phyloP scores from a whole-genome alignment of 2,329 filamentous ascomycete genomes.

The Arthrobotrys sphaeroides region DNA sequence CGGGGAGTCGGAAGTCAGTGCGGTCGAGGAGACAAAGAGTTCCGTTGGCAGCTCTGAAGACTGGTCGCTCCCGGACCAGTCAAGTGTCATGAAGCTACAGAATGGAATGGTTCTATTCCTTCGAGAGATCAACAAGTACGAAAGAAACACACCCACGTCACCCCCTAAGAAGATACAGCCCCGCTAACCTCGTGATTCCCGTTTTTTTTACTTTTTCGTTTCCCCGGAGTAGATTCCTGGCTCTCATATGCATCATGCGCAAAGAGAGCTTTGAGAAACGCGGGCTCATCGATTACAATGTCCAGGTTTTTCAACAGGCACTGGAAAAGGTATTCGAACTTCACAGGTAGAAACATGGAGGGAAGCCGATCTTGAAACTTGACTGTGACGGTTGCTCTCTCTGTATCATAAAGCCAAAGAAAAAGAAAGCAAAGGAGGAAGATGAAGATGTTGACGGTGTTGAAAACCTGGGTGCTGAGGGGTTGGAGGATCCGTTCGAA shows the following conservation, averaged over 20 bases:
- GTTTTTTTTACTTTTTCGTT: not conserved
- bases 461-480: not conserved
- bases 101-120: conserved; percentile 74
- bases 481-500: not conserved
- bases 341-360: conserved; percentile 47
- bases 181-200: not conserved
- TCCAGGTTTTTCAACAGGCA: conserved; percentile 81
- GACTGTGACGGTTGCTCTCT: conserved; percentile 39
- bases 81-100: conserved; percentile 73
- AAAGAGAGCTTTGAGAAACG: conserved; percentile 85
- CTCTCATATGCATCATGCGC: conserved; percentile 85
- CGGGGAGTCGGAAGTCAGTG: conserved; percentile 68
- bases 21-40: conserved; percentile 38
- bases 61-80: conserved; percentile 69
- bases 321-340: conserved; percentile 81
- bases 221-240: conserved; percentile 71
- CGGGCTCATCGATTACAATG: conserved; percentile 85
- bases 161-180: not conserved
- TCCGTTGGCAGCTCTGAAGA: conserved; percentile 44
- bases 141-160: not conserved
- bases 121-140: conserved; percentile 71
- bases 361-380: conserved; percentile 29
- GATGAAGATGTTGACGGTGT: too few relatives aligned
- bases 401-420: conserved; percentile 30
- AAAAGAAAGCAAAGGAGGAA: not conserved